Conservation (phyloP, 2,329 filamentous ascomycete species). For the Fonsecaea pedrosoi region DNA sequence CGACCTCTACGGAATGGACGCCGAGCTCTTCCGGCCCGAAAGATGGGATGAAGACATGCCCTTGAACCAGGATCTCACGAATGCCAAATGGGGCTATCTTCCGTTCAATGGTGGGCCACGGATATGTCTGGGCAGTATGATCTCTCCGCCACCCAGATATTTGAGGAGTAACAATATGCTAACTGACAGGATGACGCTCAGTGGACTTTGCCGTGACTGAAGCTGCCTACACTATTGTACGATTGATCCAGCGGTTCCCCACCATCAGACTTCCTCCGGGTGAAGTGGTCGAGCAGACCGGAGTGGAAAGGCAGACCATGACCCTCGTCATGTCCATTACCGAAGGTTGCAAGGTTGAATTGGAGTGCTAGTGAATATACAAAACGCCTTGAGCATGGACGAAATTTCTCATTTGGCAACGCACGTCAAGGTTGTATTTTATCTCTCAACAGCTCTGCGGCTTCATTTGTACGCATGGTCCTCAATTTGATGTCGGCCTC, state of each 20-base stretch:
- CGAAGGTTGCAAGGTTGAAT: slow-evolving; percentile 35
- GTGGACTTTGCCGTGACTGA: slow-evolving; percentile 65
- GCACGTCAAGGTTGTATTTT: background rate
- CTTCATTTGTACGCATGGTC: slow-evolving; percentile 16
- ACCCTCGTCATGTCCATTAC: slow-evolving; percentile 33
- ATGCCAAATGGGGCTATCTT: slow-evolving; percentile 59
- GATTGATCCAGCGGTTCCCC: slow-evolving; percentile 47
- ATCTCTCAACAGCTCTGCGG: slow-evolving; percentile 10
- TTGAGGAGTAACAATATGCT: background rate
- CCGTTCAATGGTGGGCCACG: slow-evolving; percentile 61
- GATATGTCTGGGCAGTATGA: slow-evolving; percentile 58
- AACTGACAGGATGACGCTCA: background rate
- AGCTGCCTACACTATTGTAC: slow-evolving; percentile 58
- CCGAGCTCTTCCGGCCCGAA: slow-evolving; percentile 55
- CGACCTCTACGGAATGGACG: slow-evolving; percentile 53
- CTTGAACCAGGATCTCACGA: slow-evolving; percentile 50
- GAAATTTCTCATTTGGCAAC: background rate
- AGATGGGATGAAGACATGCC: slow-evolving; percentile 59
- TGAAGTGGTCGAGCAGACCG: slow-evolving; percentile 28
- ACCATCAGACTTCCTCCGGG: slow-evolving; percentile 24
- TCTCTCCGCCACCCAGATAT: slow-evolving; percentile 37
- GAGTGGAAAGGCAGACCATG: slow-evolving; percentile 37
- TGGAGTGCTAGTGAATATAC: background rate
- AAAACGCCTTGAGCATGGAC: too few relatives aligned
- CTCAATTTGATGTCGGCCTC: slow-evolving; percentile 7